A percentile compares a stretch with the other conserved stretches of the same genome.
These are phyloP conservation scores for Oryza meridionalis DNA, from an alignment of 176 grass and related monocot genomes.

Conservation along the genomic window DNA sequence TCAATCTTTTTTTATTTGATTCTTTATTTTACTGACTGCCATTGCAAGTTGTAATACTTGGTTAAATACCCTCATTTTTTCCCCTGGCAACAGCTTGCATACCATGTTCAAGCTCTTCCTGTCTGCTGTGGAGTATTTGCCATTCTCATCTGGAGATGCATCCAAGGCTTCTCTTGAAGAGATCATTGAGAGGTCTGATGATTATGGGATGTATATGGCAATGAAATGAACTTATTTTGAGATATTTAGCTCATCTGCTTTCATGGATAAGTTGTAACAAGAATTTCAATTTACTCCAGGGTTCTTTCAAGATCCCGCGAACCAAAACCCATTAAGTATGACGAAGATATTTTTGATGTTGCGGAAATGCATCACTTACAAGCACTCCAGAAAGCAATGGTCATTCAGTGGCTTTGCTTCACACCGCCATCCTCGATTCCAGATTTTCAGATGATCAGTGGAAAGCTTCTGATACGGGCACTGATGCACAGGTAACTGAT, in stretches of 20 bases:
- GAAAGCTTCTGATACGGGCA: slow-evolving; percentile 88
- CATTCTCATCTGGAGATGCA: slow-evolving; percentile 70
- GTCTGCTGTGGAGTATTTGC: slow-evolving; percentile 88
- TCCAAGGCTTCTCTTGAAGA: slow-evolving; percentile 88
- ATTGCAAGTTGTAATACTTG: neutral
- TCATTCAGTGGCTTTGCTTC: slow-evolving; percentile 97
- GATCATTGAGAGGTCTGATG: slow-evolving; percentile 87
- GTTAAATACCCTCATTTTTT: slow-evolving; percentile 14
- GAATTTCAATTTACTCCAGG: slow-evolving; percentile 44
- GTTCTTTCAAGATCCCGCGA: slow-evolving; percentile 90
- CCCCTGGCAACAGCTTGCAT: slow-evolving; percentile 57
- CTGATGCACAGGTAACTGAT: slow-evolving; percentile 78
- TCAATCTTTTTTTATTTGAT: slow-evolving; percentile 19
- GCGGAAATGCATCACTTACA: slow-evolving; percentile 76
- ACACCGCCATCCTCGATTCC: slow-evolving; percentile 82
- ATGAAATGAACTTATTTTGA: neutral
- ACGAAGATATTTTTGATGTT: slow-evolving; percentile 70
- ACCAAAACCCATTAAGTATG: slow-evolving; percentile 60
- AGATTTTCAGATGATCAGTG: slow-evolving; percentile 67
- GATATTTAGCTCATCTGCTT: slow-evolving; percentile 28
- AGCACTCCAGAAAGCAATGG: slow-evolving; percentile 94
- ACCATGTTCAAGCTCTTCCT: slow-evolving; percentile 93
- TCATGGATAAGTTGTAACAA: slow-evolving; percentile 5
- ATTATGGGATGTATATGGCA: slow-evolving; percentile 27
- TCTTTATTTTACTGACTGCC: slow-evolving; percentile 5